Evolutionary conservation across 495 filamentous ascomycete genomes (phyloP), one percentile per base, ranked within the genome.

Genomic region (Platismatia glauca): DNA sequence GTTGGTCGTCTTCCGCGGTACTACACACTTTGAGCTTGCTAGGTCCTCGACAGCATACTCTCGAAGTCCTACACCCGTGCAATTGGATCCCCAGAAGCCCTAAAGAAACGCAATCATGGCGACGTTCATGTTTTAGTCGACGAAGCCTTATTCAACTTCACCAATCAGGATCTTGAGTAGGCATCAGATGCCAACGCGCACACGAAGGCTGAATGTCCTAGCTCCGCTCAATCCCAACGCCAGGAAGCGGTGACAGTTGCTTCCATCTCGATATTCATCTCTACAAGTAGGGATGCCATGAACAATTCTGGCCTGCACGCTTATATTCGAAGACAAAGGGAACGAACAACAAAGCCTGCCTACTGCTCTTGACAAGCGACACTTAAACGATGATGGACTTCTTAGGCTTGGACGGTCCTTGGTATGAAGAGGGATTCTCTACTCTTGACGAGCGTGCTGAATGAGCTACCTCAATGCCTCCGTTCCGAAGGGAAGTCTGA

Each of bases 251-350:
- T 0, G 63, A 46, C 52, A 60, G 46, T 7, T 81, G 76, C 64
- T 78, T 84, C 15, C 87, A 90, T 60, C 74, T 90, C 1, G 87
- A 89, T 68, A 69, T 89, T 8, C 76, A 79, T 13, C 67, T 77
- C 62, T 66, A 63, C 3, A 64, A 70, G 1, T 60, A 73, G 0
- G 69, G 74, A 18, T 66, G 73, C 3, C 72, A 73, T 81, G 52
- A 85, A 82, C 63, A 77, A 85, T 58, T 65, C 66, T 3, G 85
- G 82, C 11, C 64, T 89, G 24, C 78, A 78, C 66, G 62, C 89
- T 0, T 78, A 82, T 6, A 77, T 88, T 39, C 79, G n/a, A 80
- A 86, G 64, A 81, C 85, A 35, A 86, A 89, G 64, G 59, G 69
- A 4, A 58, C 72, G 31, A 73, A 85, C 61, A 71, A 74, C 44